These are phyloP conservation scores for Sclerotinia glacialis DNA, from an alignment of 2,329 filamentous ascomycete species.

Conservation along the genomic window DNA sequence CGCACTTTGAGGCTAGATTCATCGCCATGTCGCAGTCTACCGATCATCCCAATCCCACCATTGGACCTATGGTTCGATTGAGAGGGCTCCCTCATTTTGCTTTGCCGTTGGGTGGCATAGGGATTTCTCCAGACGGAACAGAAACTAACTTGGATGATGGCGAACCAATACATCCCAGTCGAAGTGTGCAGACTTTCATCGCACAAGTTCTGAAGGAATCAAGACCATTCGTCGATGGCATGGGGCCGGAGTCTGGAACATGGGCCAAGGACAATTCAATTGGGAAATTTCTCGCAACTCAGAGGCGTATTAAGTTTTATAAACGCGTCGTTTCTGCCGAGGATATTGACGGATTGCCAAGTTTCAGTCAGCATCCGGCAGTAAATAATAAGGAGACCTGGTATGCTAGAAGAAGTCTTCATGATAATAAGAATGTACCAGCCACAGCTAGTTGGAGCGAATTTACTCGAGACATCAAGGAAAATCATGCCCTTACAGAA, in stretches of 20 bases:
- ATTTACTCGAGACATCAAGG: slow-evolving; percentile 58
- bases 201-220: slow-evolving; percentile 55
- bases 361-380: slow-evolving; percentile 36
- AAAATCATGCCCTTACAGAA: slow-evolving; percentile 56
- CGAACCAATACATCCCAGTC: slow-evolving; percentile 23
- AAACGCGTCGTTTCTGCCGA: slow-evolving; percentile 49
- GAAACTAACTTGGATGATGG: neutral
- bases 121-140: slow-evolving; percentile 24
- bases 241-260: slow-evolving; percentile 44
- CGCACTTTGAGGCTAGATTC: neutral
- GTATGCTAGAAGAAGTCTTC: slow-evolving; percentile 61
- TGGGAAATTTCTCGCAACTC: slow-evolving; percentile 50
- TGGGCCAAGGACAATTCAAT: slow-evolving; percentile 51
- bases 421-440: slow-evolving; percentile 49
- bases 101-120: slow-evolving; percentile 44
- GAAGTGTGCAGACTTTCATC: slow-evolving; percentile 49
- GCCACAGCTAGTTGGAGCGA: slow-evolving; percentile 63
- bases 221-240: slow-evolving; percentile 55
- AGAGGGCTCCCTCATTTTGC: slow-evolving; percentile 50
- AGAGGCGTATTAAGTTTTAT: slow-evolving; percentile 52
- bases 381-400: slow-evolving; percentile 53
- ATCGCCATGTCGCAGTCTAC: slow-evolving; percentile 12
- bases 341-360: slow-evolving; percentile 43
- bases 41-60: neutral
- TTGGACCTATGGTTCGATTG: slow-evolving; percentile 53